Evolutionary conservation across 805 yeast species (phyloP), one percentile per base, ranked within the genome.

Genomic region (Zygosaccharomyces pseudorouxii): DNA sequence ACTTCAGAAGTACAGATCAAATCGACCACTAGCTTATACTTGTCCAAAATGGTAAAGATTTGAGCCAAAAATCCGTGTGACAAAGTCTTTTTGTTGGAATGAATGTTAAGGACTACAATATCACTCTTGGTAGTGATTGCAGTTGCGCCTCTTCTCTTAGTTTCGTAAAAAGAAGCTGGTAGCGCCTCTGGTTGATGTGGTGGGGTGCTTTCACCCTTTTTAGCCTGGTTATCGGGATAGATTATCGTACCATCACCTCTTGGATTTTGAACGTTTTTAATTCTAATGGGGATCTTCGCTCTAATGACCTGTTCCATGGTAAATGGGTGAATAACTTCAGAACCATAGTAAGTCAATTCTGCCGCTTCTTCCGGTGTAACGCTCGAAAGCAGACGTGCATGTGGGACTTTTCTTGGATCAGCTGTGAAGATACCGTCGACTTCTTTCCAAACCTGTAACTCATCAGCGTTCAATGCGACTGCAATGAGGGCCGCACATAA

Each of bases 301-400:
- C 83, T 81, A 59, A 93, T 93, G 49, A 92, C 99, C 72, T 93
- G 99, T 71, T 92, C 98, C 99, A 93, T 93, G 19, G 99, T 93
- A 74, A 93, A 90, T 3, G 99, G 99, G 64, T 93, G 99, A 59
- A 93, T 93, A 56, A 93, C 99, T 71, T 93, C 99, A 2, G 95
- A 84, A 39, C 99, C 99, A 64, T 93, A 93, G 70, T 93, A 93
- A 1, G 99, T 93, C 67, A 93, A 79, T 72, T 93, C 99, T 0
- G 98, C 93, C 4, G 99, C 99, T 72, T 93, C 99, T 64, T 93
- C 98, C 3, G 99, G 99, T 0, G 98, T 93, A 54, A 93, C 97
- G 46, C 89, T 80, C 49, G 81, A 79, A 55, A 93, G 74, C 45
- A 92, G 73, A 58, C 96, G 77, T 3, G 99, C 99, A 48, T 80